Base-by-base conservation (phyloP, 2,329 filamentous ascomycete genomes). In the Penicillium verrucosum region DNA sequence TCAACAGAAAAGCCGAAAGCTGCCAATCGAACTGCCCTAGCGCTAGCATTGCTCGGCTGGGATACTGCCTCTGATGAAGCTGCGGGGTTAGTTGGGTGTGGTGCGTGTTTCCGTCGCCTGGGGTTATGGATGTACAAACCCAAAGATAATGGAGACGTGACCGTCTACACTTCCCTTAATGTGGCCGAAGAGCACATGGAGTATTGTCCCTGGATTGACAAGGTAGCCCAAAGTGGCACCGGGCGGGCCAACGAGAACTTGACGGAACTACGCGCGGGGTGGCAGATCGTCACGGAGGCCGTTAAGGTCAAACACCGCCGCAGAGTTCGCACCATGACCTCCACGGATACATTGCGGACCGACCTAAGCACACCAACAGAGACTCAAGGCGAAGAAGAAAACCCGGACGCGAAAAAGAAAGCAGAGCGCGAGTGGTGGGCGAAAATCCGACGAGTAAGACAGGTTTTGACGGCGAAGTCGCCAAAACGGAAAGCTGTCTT, bases 71-170 rank as follows among this genome's bases (percentile, higher is more conserved):
- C 62, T 4, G 75, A 75, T 51, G 70, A 67, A 34, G 65, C 70
- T 29, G 71, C 67, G 10, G 89, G 90, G 58, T 84, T 93, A 16
- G 87, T 89, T 6, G 86, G 86, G 5, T 99, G 94, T 73, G 83
- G 88, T 57, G 89, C 90, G 21, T 99, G 94, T 71, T 89, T 96
- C 68, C 86, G 94, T 57, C 86, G 92, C 1, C 80, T 97, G 0
- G 94, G 94, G 0, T 80, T 99, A 2, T 99, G 94, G 94, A 88
- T 99, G 79, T 97, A 96, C 72, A 89, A 86, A 68, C 87, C 86
- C 72, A 92, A 87, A 73, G 83, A 85, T 65, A 82, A 88, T 30
- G 74, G 72, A 16, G 70, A 69, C 14, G 53, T 64, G 0, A 61
- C 71, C 12, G 64, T 75, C 9, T 74, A 74, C 52, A 68, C 69